Percentiles rank a stretch among this genome's conserved stretches.
These are phyloP conservation scores for Stentor coeruleus DNA, from an alignment of 73 alveolate genomes.

Conservation along the genomic window DNA sequence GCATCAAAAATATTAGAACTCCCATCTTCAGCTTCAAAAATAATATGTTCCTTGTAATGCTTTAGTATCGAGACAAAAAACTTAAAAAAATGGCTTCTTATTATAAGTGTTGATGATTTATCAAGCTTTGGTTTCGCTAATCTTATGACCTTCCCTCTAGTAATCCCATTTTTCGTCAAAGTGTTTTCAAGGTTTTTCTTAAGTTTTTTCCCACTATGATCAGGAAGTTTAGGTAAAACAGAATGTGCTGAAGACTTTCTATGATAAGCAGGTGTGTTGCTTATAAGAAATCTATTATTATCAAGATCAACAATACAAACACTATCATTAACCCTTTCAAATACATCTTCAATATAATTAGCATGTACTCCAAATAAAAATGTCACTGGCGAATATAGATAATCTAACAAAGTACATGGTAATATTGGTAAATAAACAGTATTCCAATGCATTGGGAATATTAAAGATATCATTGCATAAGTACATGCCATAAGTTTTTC, in stretches of 20 bases:
- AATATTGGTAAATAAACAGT: neutral
- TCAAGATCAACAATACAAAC: neutral
- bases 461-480: neutral
- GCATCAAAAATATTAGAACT: neutral
- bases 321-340: neutral
- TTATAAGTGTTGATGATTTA: neutral
- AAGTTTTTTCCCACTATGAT: neutral
- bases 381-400: slow-evolving; percentile 8
- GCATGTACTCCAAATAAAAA: neutral
- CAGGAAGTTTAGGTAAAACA: slow-evolving; percentile 4
- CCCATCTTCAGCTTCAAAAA: neutral
- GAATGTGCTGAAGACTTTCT: neutral
- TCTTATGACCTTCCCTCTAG: neutral
- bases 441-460: slow-evolving; percentile 5
- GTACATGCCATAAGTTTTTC: slow-evolving; percentile 1
- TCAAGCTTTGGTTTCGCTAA: neutral
- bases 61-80: neutral
- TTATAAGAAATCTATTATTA: neutral
- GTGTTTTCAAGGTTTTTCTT: neutral
- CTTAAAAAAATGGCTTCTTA: neutral
- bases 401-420: slow-evolving; percentile 2
- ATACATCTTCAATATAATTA: neutral
- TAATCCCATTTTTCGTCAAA: neutral
- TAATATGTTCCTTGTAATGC: neutral
- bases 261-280: neutral